A percentile compares a stretch with the other conserved stretches of the same genome.
Conservation (phyloP, 208 protist species). For the Acanthamoeba lenticulata region DNA sequence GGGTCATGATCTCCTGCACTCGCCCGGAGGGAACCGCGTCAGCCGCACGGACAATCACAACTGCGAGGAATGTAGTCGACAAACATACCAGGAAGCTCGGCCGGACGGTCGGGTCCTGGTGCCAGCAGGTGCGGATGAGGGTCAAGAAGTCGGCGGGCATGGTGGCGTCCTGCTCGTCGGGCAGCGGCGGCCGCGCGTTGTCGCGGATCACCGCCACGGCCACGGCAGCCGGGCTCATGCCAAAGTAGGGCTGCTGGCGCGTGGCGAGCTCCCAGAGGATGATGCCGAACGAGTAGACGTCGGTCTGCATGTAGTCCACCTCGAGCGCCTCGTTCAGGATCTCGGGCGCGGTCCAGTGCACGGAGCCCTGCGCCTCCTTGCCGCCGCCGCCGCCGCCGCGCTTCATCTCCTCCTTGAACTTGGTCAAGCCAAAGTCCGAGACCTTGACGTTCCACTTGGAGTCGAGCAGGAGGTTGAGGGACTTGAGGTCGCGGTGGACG, state of each 20-base stretch:
- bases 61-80: not conserved
- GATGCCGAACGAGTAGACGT: constrained; percentile 41
- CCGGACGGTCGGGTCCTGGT: not conserved
- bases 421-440: constrained; percentile 32
- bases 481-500: constrained; percentile 53
- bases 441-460: constrained; percentile 58
- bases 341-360: constrained; percentile 50
- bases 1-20: not conserved
- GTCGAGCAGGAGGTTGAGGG: constrained; percentile 54
- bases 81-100: not conserved
- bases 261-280: constrained; percentile 48
- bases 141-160: not conserved
- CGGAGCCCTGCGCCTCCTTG: not conserved
- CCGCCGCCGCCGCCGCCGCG: no score
- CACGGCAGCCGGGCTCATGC: constrained; percentile 2
- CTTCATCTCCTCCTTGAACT: constrained; percentile 42
- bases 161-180: not conserved
- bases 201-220: constrained; percentile 23
- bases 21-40: no score
- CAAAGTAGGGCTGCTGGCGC: constrained; percentile 31
- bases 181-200: not conserved
- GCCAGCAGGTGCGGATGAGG: constrained; percentile 24
- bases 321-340: constrained; percentile 51
- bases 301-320: constrained; percentile 21
- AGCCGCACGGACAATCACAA: not conserved